Base-by-base conservation (phyloP, 495 filamentous ascomycete species). In the Penicillium coffeae region DNA sequence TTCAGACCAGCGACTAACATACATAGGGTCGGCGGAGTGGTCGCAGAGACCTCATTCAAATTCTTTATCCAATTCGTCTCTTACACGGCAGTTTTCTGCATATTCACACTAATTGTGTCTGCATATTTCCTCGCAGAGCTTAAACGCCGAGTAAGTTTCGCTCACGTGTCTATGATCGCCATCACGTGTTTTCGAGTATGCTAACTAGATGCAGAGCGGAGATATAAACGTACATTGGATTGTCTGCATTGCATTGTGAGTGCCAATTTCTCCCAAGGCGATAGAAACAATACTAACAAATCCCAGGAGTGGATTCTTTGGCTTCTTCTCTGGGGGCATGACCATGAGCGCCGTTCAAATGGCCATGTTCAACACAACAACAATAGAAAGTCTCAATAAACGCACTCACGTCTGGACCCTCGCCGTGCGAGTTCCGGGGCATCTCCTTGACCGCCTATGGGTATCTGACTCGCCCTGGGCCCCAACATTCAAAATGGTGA, bases 51-150 rank as follows among this genome's bases (percentile, higher is more conserved):
- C 6, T 85, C 78, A 10, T 89, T 87, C 71, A 95, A 96, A 51
- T 96, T 87, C 55, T 96, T 96, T 52, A 74, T 90, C 10, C 91
- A 95, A 54, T 94, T 95, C 54, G 81, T 83, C 3, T 72, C 75
- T 15, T 95, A 90, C 58, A 79, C 84, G 9, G 56, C 77, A 6
- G 44, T 90, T 5, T 90, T 82, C 58, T 91, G 85, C 52, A 58
- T 69, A 14, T 83, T 84, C 54, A 59, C 76, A 21, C 68, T 95
- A 2, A 76, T 84, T 33, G 66, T 82, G 1, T 69, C 80, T 59
- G 79, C 80, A 10, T 64, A 75, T 19, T 81, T 81, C 36, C 65
- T 82, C 9, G 71, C 71, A 2, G 80, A 82, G 54, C 45, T 69
- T 7, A 56, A 50, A 38, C 59, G 60, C 44, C 36, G 72, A 42